These are phyloP conservation scores for Thecaphora thlaspeos DNA, from an alignment of 1,284 basidiomycete species.

Conservation along the genomic window DNA sequence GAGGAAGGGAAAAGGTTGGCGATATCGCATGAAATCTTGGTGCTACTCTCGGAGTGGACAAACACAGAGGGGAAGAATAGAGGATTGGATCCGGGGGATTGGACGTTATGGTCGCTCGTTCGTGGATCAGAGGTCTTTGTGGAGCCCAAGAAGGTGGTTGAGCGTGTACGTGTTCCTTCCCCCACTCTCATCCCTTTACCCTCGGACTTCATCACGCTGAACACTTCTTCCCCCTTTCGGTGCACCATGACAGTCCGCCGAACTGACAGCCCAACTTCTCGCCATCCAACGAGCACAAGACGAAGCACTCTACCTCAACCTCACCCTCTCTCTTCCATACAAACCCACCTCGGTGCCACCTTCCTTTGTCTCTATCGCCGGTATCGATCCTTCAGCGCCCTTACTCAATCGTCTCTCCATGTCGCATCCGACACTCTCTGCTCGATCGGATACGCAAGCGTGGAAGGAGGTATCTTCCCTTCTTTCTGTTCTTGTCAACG, in stretches of 20 bases:
- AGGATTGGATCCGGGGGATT: too few relatives aligned
- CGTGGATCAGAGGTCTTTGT: slow-evolving; percentile 10
- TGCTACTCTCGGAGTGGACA: too few relatives aligned
- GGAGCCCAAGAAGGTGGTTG: slow-evolving; percentile 19
- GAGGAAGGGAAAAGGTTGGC: too few relatives aligned
- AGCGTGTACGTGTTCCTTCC: slow-evolving; percentile 3
- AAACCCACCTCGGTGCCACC: slow-evolving; percentile 12
- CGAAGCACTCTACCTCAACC: slow-evolving; percentile 23
- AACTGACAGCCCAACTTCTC: slow-evolving; percentile 19
- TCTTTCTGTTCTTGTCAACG: slow-evolving; percentile 29
- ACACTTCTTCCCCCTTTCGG: too few relatives aligned
- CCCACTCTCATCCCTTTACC: not conserved
- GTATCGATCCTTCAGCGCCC: slow-evolving; percentile 19
- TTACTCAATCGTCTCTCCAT: slow-evolving; percentile 12
- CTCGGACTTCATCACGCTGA: too few relatives aligned
- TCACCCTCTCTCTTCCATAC: slow-evolving; percentile 5
- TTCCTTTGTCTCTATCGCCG: slow-evolving; percentile 20
- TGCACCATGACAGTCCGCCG: slow-evolving; percentile 4
- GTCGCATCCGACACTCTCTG: slow-evolving; percentile 3
- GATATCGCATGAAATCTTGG: too few relatives aligned
- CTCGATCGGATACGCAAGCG: slow-evolving; percentile 1
- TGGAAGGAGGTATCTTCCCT: slow-evolving; percentile 23
- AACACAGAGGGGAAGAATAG: too few relatives aligned
- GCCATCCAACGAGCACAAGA: slow-evolving; percentile 23
- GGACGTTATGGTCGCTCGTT: slow-evolving; percentile 18